phyloP scores from a whole-genome alignment of 495 filamentous ascomycete species.

The Bacidia gigantensis region DNA sequence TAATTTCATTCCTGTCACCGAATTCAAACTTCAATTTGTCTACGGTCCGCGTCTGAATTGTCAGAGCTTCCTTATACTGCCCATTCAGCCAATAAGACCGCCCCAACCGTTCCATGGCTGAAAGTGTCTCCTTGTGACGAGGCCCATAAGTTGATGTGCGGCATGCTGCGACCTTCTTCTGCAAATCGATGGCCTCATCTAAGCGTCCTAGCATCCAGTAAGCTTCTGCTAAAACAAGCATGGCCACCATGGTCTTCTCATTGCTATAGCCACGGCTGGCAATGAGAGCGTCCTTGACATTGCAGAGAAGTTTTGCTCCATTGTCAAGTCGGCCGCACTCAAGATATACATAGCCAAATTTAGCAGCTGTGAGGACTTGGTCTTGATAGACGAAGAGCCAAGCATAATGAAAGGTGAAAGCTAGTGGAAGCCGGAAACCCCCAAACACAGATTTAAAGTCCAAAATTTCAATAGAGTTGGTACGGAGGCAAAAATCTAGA shows the following conservation, averaged over 20 bases:
- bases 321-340: conserved; percentile 22
- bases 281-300: conserved; percentile 16
- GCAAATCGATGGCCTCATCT: conserved; percentile 14
- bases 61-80: conserved; percentile 19
- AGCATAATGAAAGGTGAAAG: conserved; percentile 5
- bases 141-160: conserved; percentile 13
- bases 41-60: conserved; percentile 19
- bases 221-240: conserved; percentile 14
- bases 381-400: conserved; percentile 9
- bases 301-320: conserved; percentile 15
- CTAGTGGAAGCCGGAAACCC: conserved; percentile 5
- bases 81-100: conserved; percentile 17
- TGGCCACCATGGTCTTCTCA: conserved; percentile 7
- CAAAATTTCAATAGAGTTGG: conserved; percentile 13
- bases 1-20: conserved; percentile 17
- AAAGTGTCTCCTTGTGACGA: conserved; percentile 17
- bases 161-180: conserved; percentile 15
- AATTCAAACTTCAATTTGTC: conserved; percentile 11
- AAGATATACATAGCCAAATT: conserved; percentile 25
- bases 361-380: conserved; percentile 12
- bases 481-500: conserved; percentile 11
- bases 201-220: conserved; percentile 14
- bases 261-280: conserved; percentile 10
- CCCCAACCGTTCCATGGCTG: conserved; percentile 16
- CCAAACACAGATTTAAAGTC: conserved; percentile 10